These are phyloP conservation scores for Phalaenopsis equestris DNA, from an alignment of 106 monocot species.

Conservation along the genomic window DNA sequence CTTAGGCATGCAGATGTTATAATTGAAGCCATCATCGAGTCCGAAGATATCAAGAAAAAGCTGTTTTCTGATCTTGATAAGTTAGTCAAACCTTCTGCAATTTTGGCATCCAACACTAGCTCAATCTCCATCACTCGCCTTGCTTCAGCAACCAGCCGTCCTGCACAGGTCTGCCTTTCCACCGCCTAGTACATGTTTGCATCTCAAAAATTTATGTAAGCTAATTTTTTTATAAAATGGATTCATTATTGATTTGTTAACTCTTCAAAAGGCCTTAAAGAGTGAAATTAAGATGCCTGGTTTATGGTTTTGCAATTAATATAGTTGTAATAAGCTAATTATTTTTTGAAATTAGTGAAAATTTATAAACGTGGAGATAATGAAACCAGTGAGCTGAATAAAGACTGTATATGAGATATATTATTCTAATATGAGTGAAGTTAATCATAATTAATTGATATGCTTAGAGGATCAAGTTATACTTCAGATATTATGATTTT, in stretches of 20 bases:
- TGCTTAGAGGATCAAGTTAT: no score
- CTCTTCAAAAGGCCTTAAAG: not conserved
- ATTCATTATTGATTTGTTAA: not conserved
- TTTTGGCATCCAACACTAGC: slow-evolving; percentile 95
- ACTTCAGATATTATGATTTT: no score
- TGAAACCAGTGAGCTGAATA: not conserved
- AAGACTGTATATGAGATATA: no score
- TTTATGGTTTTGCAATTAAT: not conserved
- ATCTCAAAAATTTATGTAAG: not conserved
- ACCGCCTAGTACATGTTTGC: not conserved
- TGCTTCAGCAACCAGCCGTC: slow-evolving; percentile 73
- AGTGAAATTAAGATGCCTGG: not conserved
- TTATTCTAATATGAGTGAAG: no score
- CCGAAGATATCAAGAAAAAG: slow-evolving; percentile 75
- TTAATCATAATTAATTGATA: no score
- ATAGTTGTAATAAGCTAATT: not conserved
- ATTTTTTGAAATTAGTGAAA: not conserved
- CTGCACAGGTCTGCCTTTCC: slow-evolving; percentile 56
- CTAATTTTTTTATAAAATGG: not conserved
- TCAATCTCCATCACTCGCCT: slow-evolving; percentile 95
- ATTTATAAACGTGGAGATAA: not conserved
- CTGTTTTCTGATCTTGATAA: slow-evolving; percentile 70
- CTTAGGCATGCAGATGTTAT: slow-evolving; percentile 57
- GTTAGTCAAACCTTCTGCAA: slow-evolving; percentile 65
- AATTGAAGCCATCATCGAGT: slow-evolving; percentile 92